Conservation (phyloP, 768 basidiomycete genomes). For the Pleurotus tuber-regium region DNA sequence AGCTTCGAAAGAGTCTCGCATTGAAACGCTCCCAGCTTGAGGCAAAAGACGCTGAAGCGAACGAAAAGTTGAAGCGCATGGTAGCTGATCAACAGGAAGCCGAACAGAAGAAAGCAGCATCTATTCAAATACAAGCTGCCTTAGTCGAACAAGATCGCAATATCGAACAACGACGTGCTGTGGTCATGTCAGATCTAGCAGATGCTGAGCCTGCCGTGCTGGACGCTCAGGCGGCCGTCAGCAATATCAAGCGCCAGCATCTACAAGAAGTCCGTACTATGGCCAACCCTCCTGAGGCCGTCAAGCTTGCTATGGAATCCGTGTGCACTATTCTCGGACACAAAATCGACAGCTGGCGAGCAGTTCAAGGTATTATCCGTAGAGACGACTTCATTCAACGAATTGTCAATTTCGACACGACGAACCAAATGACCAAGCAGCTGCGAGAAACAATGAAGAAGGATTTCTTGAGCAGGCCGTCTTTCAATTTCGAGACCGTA, state of each 20-base stretch:
- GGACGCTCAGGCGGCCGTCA: constrained; percentile 95
- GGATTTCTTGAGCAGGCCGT: constrained; percentile 87
- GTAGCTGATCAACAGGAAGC: constrained; percentile 98
- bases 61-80: constrained; percentile 97
- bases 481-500: constrained; percentile 93
- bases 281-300: constrained; percentile 97
- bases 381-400: constrained; percentile 95
- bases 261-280: constrained; percentile 96
- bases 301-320: constrained; percentile 98
- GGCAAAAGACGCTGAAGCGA: constrained; percentile 92
- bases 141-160: constrained; percentile 87
- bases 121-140: constrained; percentile 93
- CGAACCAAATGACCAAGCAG: constrained; percentile 81
- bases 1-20: constrained; percentile 91
- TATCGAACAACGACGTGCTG: constrained; percentile 83
- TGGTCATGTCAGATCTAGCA: constrained; percentile 94
- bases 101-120: constrained; percentile 96
- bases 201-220: constrained; percentile 97
- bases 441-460: constrained; percentile 90
- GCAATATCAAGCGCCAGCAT: constrained; percentile 93
- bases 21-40: constrained; percentile 90
- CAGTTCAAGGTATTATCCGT: constrained; percentile 93
- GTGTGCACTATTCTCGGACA: constrained; percentile 96
- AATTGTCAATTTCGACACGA: constrained; percentile 95
- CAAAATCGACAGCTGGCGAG: constrained; percentile 95